Base-by-base conservation (phyloP, 2,329 filamentous ascomycete species). In the Fusarium sarcochroum region DNA sequence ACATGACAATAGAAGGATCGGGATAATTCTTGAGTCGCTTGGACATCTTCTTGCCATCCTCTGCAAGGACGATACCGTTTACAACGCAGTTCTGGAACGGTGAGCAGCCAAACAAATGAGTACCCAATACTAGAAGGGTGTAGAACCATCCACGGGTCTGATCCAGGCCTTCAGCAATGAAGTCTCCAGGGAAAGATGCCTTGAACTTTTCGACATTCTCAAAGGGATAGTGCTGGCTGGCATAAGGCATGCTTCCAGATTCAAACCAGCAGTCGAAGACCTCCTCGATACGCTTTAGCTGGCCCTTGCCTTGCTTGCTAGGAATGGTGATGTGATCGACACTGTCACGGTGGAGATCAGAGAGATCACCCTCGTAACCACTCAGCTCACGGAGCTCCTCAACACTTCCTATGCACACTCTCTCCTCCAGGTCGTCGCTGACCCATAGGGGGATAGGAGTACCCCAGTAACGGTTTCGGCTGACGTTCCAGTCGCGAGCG, bases 221-320 rank as follows among this genome's bases (percentile, higher is more conserved):
- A 76, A 98, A 98, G 8, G 94, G 94, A 76, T 97, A 98, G 78
- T 98, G 94, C 66, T 92, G 89, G 70, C 91, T 94, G 41, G 93
- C 92, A 76, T 97, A 98, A 4, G 94, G 94, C 94, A 98, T 98
- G 76, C 92, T 94, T 63, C 94, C 94, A 42, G 94, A 97, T 80
- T 98, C 94, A 68, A 97, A 97, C 94, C 94, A 98, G 77, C 94
- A 98, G 81, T 98, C 94, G 73, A 98, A 97, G 6, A 98, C 93
- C 77, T 97, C 94, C 51, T 93, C 90, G 11, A 96, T 87, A 71
- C 94, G 90, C 73, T 87, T 90, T 66, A 98, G 83, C n/a, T 86
- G 85, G 20, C 94, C 94, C 76, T 95, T 97, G 71, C 94, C 94
- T 80, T 91, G 87, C 80, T 93, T 92, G 77, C 93, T 97, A 1